These are phyloP conservation scores for Penicillium sp. DNA, from an alignment of 2,329 filamentous ascomycete genomes.

Conservation along the genomic window DNA sequence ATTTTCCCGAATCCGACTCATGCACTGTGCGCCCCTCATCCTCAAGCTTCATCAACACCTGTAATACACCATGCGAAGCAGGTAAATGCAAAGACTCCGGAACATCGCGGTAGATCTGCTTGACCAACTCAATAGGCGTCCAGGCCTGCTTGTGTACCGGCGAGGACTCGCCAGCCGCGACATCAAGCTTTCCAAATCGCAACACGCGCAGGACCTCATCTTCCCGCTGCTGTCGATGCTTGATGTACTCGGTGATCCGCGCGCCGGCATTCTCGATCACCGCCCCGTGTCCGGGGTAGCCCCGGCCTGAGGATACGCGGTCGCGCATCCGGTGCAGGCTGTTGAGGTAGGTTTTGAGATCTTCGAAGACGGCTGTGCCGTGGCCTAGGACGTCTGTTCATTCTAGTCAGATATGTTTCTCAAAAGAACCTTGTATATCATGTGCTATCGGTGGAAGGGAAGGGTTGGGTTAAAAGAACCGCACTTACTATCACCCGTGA, in stretches of 20 bases:
- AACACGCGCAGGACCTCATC: constrained; percentile 69
- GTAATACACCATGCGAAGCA: constrained; percentile 70
- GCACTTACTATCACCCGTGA: constrained; percentile 71
- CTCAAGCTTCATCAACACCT: constrained; percentile 76
- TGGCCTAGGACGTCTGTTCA: constrained; percentile 71
- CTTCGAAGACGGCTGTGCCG: constrained; percentile 81
- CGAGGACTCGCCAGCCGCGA: constrained; percentile 30
- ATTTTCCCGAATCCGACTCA: constrained; percentile 27
- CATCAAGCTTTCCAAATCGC: constrained; percentile 39
- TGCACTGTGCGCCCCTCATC: constrained; percentile 64
- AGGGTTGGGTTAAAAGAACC: background rate
- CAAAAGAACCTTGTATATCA: background rate
- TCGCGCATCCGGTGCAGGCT: constrained; percentile 68
- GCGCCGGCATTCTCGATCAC: constrained; percentile 68
- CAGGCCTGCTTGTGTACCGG: constrained; percentile 47
- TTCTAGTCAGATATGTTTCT: background rate
- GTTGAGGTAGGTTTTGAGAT: constrained; percentile 65
- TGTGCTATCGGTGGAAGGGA: background rate
- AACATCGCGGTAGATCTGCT: constrained; percentile 77
- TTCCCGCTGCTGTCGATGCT: constrained; percentile 76
- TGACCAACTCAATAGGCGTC: constrained; percentile 80
- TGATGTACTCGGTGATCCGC: constrained; percentile 78
- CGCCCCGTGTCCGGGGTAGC: constrained; percentile 85
- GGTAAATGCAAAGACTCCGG: constrained; percentile 71
- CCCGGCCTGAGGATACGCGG: constrained; percentile 56